phyloP scores from a whole-genome alignment of 768 basidiomycete species.

The Tulasnella sp. region DNA sequence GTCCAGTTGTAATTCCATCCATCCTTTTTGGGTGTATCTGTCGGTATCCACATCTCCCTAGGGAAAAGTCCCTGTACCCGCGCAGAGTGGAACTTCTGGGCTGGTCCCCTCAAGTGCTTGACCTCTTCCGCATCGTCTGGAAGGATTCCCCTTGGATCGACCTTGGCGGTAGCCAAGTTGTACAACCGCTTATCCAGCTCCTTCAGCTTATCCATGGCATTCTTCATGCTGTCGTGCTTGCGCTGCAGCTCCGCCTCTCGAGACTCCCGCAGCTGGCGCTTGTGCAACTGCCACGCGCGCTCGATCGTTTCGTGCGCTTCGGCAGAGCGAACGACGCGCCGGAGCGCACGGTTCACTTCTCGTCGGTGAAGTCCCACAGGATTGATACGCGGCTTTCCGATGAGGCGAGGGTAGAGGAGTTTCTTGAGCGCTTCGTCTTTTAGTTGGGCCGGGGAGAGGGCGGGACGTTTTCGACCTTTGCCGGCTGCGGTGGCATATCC shows the following conservation, averaged over 20 bases:
- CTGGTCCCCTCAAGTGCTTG: constrained; percentile 65
- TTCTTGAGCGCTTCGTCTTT: constrained; percentile 34
- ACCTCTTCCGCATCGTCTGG: constrained; percentile 61
- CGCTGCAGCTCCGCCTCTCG: constrained; percentile 68
- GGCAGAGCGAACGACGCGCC: constrained; percentile 80
- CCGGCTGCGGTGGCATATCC: constrained; percentile 22
- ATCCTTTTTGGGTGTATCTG: constrained; percentile 77
- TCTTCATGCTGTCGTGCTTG: constrained; percentile 80
- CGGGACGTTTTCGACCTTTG: constrained; percentile 30
- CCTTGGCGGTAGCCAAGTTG: constrained; percentile 44
- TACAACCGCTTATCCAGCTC: constrained; percentile 40
- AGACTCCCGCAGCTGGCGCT: constrained; percentile 70
- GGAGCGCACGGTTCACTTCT: constrained; percentile 73
- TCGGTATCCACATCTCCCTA: constrained; percentile 80
- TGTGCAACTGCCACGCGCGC: constrained; percentile 84
- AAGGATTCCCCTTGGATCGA: constrained; percentile 68
- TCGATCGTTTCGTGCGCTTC: constrained; percentile 93
- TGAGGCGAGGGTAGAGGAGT: constrained; percentile 72
- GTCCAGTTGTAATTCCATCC: constrained; percentile 92
- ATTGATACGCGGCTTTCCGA: constrained; percentile 63
- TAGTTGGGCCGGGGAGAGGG: constrained; percentile 24
- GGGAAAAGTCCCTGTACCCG: constrained; percentile 66
- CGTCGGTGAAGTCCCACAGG: constrained; percentile 86
- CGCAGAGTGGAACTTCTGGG: constrained; percentile 73
- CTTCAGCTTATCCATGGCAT: constrained; percentile 82